Base-by-base conservation (phyloP, 2,329 filamentous ascomycete genomes). In the Colletotrichum sp. region DNA sequence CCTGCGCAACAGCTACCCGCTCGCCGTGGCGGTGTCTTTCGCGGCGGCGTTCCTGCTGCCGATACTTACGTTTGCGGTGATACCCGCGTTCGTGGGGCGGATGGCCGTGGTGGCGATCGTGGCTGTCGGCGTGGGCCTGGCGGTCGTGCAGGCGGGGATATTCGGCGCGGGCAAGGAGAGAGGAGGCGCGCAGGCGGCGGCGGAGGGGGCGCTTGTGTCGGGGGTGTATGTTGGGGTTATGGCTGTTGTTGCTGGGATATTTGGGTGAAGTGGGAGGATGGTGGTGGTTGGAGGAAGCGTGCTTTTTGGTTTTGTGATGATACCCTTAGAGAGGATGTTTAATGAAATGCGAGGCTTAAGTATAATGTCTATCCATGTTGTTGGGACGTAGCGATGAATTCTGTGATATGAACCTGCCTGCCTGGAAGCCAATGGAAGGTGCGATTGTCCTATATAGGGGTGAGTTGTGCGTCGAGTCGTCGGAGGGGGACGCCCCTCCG, bases 21-120 rank as follows among this genome's bases (percentile, higher is more conserved):
- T 78, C 6, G 80, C 77, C 4, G 74, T 88, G 6, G 87, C 89
- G 9, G 79, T 87, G 25, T 87, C 89, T 1, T 82, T 90, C 12
- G 89, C 88, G 0, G 84, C 86, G 0, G 87, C 89, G 0, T 84
- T 93, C 3, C 82, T 93, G 8, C 83, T 91, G 1, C 92, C 92
- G 0, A 85, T 93, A 2, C 79, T 93, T 11, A 87, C 90, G 1
- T 94, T 93, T 79, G 82, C 87, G 7, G 85, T 92, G 27, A 89
- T 93, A 25, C 86, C 88, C 0, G 87, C 88, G 8, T 91, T 93
- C 75, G 80, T 89, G 0, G 90, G 89, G 3, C 87, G 91, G n/a
- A 86, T 93, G 77, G 88, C 88, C 0, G 87, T 93, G 4, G 88
- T 92, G 3, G 79, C 88, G 6, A 84, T 93, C 0, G 88, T 91